Evolutionary conservation across 192 early-diverging fungal species (phyloP).

Genomic region (Dimargaris cristalligena): DNA sequence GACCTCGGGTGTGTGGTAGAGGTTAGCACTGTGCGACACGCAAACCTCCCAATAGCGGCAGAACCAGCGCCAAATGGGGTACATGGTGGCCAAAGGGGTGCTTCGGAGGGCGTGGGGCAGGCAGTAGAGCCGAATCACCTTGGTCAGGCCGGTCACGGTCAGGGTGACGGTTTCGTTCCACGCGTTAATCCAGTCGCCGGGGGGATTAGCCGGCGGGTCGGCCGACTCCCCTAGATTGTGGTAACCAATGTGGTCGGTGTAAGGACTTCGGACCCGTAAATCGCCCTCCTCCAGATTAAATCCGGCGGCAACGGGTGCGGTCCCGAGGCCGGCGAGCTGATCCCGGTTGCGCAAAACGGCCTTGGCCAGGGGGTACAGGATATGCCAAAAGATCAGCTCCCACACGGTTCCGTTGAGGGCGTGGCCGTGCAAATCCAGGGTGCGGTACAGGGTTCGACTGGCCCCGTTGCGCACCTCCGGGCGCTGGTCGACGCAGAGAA

Average conservation of each 20-base stretch:
- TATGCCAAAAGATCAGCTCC: conserved; percentile 72
- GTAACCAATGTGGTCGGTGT: neutral
- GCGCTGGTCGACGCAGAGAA: conserved; percentile 64
- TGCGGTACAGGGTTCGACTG: conserved; percentile 86
- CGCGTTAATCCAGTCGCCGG: too few relatives aligned
- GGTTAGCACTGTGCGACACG: neutral
- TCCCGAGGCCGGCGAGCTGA: conserved; percentile 15
- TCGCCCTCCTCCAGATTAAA: neutral
- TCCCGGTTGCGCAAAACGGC: conserved; percentile 15
- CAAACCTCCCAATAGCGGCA: neutral
- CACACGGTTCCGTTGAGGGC: conserved; percentile 53
- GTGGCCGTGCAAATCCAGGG: conserved; percentile 75
- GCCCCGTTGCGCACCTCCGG: conserved; percentile 89
- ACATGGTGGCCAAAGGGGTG: neutral
- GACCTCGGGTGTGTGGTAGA: neutral
- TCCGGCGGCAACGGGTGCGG: conserved; percentile 19
- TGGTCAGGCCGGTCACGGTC: conserved; percentile 3
- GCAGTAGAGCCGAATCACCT: conserved; percentile 1
- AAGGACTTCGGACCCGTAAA: neutral
- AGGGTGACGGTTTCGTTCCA: conserved; percentile 9
- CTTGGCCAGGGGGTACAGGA: conserved; percentile 59
- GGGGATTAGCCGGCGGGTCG: too few relatives aligned
- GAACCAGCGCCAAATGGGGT: conserved; percentile 3
- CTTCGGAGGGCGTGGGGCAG: neutral
- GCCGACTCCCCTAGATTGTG: too few relatives aligned